Base-by-base conservation (phyloP, 768 basidiomycete species). In the Auriscalpium microsporum region DNA sequence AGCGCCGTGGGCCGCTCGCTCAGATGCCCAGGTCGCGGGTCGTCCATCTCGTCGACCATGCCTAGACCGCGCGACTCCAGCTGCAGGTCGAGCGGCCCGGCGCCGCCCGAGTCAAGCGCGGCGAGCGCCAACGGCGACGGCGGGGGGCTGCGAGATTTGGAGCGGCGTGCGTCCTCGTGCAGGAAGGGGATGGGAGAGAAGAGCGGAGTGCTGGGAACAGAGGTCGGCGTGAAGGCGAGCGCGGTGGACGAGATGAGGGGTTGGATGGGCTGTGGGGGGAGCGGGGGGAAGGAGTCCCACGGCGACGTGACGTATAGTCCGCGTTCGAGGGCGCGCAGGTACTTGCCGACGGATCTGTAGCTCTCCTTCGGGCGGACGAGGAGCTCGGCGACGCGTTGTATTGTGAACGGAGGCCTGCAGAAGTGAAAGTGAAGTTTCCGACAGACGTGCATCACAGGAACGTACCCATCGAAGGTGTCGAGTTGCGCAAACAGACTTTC, bases 101-200 rank as follows among this genome's bases (percentile, higher is more conserved):
- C 68, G 13, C 69, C 67, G 3, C 66, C 59, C 19, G 67, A 58
- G 17, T 71, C 72, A 21, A 71, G 65, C 21, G 64, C 70, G 1
- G 74, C 67, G 36, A 90, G 74, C 17, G 76, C 69, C 44, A 90
- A 69, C 8, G 89, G 87, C 28, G 87, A 87, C 28, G 87, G 84
- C 23, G 87, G 86, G 14, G 87, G 89, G 62, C 86, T 90, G 56
- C 78, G 84, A 19, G 87, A 90, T 64, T 82, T 83, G 40, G 87
- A 88, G 52, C 87, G 80, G 54, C 90, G 80, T 17, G 87, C 85
- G 67, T 91, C 89, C 50, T 85, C 82, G 63, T 92, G 90, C 23
- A 91, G 72, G 77, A 93, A 93, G 7, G 90, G 82, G 56, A 93
- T 92, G 4, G 90, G 90, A 3, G 87, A 89, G 70, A 92, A 93